These are phyloP conservation scores for Diplosphaera chodatii DNA, from an alignment of 139 green algal genomes.

Conservation along the genomic window DNA sequence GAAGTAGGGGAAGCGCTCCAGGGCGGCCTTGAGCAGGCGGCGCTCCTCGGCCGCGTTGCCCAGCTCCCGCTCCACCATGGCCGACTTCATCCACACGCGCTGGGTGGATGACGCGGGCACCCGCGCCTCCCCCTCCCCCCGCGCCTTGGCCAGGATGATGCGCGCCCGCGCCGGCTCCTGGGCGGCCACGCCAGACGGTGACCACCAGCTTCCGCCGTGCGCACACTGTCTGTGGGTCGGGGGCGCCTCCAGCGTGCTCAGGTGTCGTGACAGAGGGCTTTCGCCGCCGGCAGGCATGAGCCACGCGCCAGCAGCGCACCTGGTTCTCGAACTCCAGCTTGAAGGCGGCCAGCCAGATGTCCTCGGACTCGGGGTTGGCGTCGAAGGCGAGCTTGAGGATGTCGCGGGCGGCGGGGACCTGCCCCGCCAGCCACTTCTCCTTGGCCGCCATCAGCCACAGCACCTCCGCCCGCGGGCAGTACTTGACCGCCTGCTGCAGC, in stretches of 20 bases:
- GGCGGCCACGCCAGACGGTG: neutral
- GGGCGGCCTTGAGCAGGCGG: slow-evolving; percentile 56
- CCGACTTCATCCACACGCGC: slow-evolving; percentile 97
- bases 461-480: slow-evolving; percentile 88
- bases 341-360: slow-evolving; percentile 96
- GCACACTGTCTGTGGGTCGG: too few relatives aligned
- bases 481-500: slow-evolving; percentile 72
- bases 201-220: too few relatives aligned
- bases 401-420: slow-evolving; percentile 65
- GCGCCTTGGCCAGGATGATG: slow-evolving; percentile 61
- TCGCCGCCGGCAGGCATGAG: too few relatives aligned
- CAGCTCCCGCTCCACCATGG: slow-evolving; percentile 87
- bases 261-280: too few relatives aligned
- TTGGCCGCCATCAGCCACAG: slow-evolving; percentile 98
- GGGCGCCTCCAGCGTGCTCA: slow-evolving; percentile 14
- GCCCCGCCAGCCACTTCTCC: slow-evolving; percentile 85
- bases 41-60: slow-evolving; percentile 56
- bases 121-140: slow-evolving; percentile 30
- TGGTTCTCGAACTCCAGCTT: slow-evolving; percentile 98
- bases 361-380: slow-evolving; percentile 86
- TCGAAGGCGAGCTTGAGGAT: slow-evolving; percentile 74
- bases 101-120: slow-evolving; percentile 50
- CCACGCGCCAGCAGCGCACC: too few relatives aligned
- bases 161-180: slow-evolving; percentile 8
- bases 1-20: slow-evolving; percentile 68